phyloP scores from a whole-genome alignment of 1,284 basidiomycete species.

The Abortiporus biennis region DNA sequence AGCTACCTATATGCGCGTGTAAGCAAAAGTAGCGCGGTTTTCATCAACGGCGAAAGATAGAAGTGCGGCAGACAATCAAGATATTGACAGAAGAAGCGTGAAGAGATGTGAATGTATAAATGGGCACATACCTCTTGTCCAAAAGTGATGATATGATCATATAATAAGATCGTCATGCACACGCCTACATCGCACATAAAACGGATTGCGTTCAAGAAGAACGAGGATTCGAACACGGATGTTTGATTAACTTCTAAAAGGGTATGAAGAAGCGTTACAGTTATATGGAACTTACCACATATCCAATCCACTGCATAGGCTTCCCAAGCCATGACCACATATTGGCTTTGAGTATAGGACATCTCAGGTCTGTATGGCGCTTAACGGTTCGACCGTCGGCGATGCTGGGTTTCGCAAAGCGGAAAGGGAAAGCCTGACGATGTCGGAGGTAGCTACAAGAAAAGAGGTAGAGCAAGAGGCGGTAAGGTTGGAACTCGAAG shows the following conservation, averaged over 20 bases:
- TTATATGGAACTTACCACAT: background rate
- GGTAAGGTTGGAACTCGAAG: background rate
- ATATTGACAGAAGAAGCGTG: no score
- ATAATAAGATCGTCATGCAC: constrained; percentile 1
- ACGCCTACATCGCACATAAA: background rate
- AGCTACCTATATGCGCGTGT: background rate
- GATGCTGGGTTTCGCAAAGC: background rate
- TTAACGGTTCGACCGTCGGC: background rate
- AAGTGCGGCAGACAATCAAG: no score
- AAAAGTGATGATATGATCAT: constrained; percentile 3
- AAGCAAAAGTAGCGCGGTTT: background rate
- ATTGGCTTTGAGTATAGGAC: no score
- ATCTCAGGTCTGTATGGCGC: no score
- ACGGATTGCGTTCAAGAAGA: no score
- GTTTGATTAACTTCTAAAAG: background rate
- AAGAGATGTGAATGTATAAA: no score
- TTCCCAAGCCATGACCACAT: constrained; percentile 1
- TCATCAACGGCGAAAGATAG: background rate
- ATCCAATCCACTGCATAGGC: constrained; percentile 1
- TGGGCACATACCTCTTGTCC: constrained; percentile 3
- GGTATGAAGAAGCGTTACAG: background rate
- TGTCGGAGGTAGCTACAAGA: background rate
- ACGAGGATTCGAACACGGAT: background rate
- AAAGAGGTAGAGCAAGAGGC: background rate
- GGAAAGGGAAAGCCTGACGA: background rate